Evolutionary conservation across 2,329 filamentous ascomycete species (phyloP), one percentile per base, ranked within the genome.

Genomic region (Penicillium sp.): DNA sequence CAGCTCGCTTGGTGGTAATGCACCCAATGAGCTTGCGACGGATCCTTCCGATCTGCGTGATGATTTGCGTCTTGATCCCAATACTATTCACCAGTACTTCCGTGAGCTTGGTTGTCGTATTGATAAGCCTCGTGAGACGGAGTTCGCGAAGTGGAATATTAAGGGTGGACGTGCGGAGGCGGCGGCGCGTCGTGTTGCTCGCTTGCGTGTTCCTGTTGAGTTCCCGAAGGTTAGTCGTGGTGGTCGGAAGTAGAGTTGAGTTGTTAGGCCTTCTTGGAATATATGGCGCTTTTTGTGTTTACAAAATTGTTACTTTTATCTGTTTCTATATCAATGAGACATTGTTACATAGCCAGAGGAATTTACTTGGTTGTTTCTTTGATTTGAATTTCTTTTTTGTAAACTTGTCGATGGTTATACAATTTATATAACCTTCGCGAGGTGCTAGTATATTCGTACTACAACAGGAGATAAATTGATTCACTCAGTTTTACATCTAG

Each of bases 131-230:
- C 67, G 67, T 17, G 75, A 77, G 58, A 64, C 65, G 0, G 77
- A 78, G 60, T 73, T 73, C 55, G 67, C 62, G 25, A 75, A 73
- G 53, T 77, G 72, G 69, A 73, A 70, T 14, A 70, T 78, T 46
- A 86, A 83, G 55, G 80, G 86, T 61, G 83, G 82, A 31, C 86
- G 86, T 69, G 83, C 83, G 1, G 81, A 84, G 66, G 82, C 81
- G 4, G 72, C 74, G 19, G 70, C 72, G 10, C 71, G 69, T 49
- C 75, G 82, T 57, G 76, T 92, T 47, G 91, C 89, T 12, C 85
- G 85, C 63, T 77, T 97, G 66, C 84, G 82, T 64, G 73, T 97
- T 59, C 94, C 94, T 3, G 77, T 97, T 44, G 82, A 87, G 56
- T 97, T 97, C 71, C 94, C 93, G 1, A 91, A 88, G 77, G 70